Base-by-base conservation (phyloP, 352 stramenopile species). In the Phytophthora tubulina region DNA sequence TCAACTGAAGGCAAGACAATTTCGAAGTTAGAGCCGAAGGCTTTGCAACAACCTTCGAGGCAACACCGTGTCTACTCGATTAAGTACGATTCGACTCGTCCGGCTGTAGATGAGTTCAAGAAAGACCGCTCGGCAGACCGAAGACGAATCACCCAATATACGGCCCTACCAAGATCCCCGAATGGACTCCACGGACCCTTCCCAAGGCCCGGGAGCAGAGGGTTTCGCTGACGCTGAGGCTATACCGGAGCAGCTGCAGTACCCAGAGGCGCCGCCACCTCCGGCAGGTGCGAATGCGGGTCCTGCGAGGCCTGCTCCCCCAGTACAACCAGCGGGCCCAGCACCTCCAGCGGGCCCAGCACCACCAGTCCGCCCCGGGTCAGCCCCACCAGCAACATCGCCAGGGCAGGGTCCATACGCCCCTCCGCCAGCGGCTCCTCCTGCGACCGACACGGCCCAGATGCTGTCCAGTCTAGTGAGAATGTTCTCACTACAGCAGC, bases 61-160 rank as follows among this genome's bases (percentile, higher is more conserved):
- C 42, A 60, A 54, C 32, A 55, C 15, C 17, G 30, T 68, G 56
- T 3, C 31, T 13, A 30, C 6, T 64, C 45, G 17, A 31, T 11
- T 64, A 61, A 68, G 38, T 68, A 53, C 41, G 60, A 14, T 41
- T 55, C 59, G 30, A 59, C 35, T 59, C 48, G 31, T 53, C 30
- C 31, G 17, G 21, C 21, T 27, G 21, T 9, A 8, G 1, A 60
- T 54, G 39, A 48, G 41, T n/a, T 61, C 39, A 46, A 68, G 11
- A 6, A 68, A 60, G 30, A 55, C 48, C 1, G 15, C 49, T 54
- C 49, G 49, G 10, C 38, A 54, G 14, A 13, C 49, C 2, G 39
- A 61, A 55, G 50, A 61, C 50, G 60, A 68, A 55, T 57, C 46
- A 42, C 33, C 45, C 4, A 58, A 57, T 14, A 33, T 57, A 21